These are phyloP conservation scores for Neofusicoccum sp. DNA, from an alignment of 2,329 filamentous ascomycete genomes.

Conservation along the genomic window DNA sequence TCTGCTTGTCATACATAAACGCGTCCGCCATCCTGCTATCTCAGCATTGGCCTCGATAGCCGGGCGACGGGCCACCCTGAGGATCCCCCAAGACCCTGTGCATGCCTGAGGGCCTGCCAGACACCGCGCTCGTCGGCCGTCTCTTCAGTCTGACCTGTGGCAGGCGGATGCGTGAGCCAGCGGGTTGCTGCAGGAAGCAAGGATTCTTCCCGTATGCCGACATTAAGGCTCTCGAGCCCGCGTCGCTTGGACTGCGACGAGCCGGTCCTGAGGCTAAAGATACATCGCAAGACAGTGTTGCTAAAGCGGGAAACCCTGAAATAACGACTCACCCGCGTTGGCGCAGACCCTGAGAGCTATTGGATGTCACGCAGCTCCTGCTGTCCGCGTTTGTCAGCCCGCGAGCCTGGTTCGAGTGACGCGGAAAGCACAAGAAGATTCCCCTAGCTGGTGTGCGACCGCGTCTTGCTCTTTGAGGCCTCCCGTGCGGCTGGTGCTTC, in stretches of 20 bases:
- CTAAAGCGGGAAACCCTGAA: constrained; percentile 11
- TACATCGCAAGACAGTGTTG: constrained; percentile 15
- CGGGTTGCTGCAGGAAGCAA: constrained; percentile 16
- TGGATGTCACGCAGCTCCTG: constrained; percentile 16
- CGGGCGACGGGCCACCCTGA: neutral
- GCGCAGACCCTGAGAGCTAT: constrained; percentile 18
- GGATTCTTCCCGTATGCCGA: neutral
- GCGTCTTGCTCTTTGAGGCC: constrained; percentile 18
- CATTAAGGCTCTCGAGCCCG: constrained; percentile 2
- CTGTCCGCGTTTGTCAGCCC: constrained; percentile 16
- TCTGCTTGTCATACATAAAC: constrained; percentile 15
- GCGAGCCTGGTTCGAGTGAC: constrained; percentile 18
- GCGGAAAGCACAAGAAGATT: constrained; percentile 18
- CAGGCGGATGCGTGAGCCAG: neutral
- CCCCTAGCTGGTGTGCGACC: constrained; percentile 17
- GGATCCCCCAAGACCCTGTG: neutral
- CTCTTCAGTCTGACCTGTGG: neutral
- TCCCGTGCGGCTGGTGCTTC: constrained; percentile 18
- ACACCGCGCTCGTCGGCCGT: neutral
- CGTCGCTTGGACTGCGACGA: neutral
- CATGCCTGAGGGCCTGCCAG: neutral
- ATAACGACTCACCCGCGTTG: constrained; percentile 13
- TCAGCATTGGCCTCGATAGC: neutral
- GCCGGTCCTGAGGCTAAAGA: neutral
- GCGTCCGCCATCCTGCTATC: constrained; percentile 1